Evolutionary conservation across 2,329 filamentous ascomycete genomes (phyloP).

Genomic region (Didymella glomerata): DNA sequence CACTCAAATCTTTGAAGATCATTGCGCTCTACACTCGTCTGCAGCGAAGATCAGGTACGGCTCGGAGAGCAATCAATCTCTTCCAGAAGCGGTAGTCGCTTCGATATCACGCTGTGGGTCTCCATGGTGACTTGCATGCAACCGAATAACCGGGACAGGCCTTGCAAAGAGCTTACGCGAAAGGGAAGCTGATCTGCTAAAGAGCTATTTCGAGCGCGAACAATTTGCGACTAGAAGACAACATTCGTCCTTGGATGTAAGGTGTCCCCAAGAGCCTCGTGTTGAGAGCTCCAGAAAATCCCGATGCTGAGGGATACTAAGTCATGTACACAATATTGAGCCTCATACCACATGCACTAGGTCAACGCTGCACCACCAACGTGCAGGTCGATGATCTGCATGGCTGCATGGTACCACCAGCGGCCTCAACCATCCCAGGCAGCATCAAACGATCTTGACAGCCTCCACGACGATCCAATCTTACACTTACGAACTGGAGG

Average conservation of each 20-base stretch:
- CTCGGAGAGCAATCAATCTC: constrained; percentile 3
- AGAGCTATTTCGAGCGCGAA: constrained; percentile 30
- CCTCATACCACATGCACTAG: constrained; percentile 9
- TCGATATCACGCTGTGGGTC: constrained; percentile 37
- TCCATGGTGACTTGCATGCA: constrained; percentile 34
- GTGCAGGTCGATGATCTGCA: constrained; percentile 19
- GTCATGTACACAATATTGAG: constrained; percentile 1
- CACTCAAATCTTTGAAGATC: background rate
- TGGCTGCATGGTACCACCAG: constrained; percentile 20
- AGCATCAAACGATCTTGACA: constrained; percentile 8
- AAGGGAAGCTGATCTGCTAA: constrained; percentile 30
- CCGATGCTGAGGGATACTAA: background rate
- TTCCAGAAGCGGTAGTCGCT: constrained; percentile 29
- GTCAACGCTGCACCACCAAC: constrained; percentile 13
- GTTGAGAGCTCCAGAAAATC: background rate
- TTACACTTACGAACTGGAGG: constrained; percentile 4
- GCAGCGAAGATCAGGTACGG: constrained; percentile 18
- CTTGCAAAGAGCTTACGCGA: constrained; percentile 22
- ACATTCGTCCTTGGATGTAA: background rate
- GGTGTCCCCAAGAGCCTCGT: constrained; percentile 3
- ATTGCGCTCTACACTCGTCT: constrained; percentile 1
- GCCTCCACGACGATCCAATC: constrained; percentile 2
- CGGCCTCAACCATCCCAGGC: constrained; percentile 18
- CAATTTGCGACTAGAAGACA: background rate
- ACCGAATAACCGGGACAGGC: constrained; percentile 41